Evolutionary conservation across 768 basidiomycete species (phyloP).

Genomic region (Termitomyces sp.): DNA sequence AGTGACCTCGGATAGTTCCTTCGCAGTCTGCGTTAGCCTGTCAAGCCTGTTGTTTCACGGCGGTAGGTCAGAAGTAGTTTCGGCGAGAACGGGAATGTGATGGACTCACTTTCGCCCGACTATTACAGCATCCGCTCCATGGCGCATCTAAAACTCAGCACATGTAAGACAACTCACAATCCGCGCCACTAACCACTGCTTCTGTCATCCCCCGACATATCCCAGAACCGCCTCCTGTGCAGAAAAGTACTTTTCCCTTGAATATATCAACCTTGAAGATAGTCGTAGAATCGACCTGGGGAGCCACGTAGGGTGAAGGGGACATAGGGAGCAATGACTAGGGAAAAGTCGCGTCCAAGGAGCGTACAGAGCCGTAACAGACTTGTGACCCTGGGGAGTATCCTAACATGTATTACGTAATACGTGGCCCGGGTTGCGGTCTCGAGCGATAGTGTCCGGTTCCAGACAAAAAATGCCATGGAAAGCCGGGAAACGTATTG

Average conservation of each 20-base stretch:
- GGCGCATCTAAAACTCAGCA: conserved; percentile 52
- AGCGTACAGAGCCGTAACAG: no score
- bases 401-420: not conserved
- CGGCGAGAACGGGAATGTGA: not conserved
- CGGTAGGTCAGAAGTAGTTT: not conserved
- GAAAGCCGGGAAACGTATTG: not conserved
- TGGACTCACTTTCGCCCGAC: conserved; percentile 76
- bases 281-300: conserved; percentile 45
- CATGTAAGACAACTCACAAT: not conserved
- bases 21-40: conserved; percentile 61
- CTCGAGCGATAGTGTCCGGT: not conserved
- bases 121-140: conserved; percentile 78
- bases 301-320: conserved; percentile 32
- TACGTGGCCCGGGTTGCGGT: no score
- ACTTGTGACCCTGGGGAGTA: no score
- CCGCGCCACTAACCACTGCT: conserved; percentile 51
- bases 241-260: conserved; percentile 86
- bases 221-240: conserved; percentile 89
- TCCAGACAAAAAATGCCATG: not conserved
- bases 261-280: conserved; percentile 80
- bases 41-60: conserved; percentile 45
- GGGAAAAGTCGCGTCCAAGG: not conserved
- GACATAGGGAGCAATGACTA: conserved; percentile 27
- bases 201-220: conserved; percentile 90
- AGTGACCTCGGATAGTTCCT: conserved; percentile 64